Conservation (phyloP, 2,329 filamentous ascomycete genomes). For the Drechslerella dactyloides region DNA sequence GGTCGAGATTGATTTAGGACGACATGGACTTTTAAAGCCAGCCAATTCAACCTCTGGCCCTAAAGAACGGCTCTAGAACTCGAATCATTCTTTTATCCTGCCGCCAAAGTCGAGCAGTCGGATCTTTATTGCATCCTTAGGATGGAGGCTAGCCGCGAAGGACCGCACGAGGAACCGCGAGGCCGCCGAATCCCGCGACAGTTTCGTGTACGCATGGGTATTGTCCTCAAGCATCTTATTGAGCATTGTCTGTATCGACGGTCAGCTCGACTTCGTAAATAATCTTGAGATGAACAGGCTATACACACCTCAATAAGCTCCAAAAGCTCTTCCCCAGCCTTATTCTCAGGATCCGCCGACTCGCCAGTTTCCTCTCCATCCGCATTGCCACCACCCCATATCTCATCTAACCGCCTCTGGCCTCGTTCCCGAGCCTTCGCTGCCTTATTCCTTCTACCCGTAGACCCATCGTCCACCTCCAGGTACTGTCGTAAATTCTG, state of each 20-base stretch:
- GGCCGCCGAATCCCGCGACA: constrained; percentile 43
- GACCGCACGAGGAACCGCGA: constrained; percentile 43
- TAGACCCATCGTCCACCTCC: constrained; percentile 7
- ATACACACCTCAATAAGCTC: constrained; percentile 36
- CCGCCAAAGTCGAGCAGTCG: constrained; percentile 47
- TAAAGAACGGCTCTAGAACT: too few relatives aligned
- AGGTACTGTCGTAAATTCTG: constrained; percentile 26
- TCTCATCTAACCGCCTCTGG: constrained; percentile 40
- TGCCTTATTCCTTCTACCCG: constrained; percentile 29
- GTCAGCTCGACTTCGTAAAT: neutral
- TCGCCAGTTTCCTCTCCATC: constrained; percentile 14
- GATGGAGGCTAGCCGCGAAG: constrained; percentile 45
- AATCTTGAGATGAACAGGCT: neutral
- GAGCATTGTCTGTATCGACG: constrained; percentile 16
- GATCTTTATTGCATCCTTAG: constrained; percentile 45
- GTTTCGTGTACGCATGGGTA: constrained; percentile 36
- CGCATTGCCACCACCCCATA: constrained; percentile 26
- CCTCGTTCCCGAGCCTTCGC: constrained; percentile 33
- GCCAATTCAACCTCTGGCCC: too few relatives aligned
- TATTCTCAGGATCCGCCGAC: constrained; percentile 14
- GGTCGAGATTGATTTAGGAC: too few relatives aligned
- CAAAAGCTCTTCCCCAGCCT: constrained; percentile 32
- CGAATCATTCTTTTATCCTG: constrained; percentile 31
- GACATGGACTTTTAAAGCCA: too few relatives aligned
- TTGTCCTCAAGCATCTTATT: constrained; percentile 42